phyloP scores from a whole-genome alignment of 768 basidiomycete species.

The Termitomyces sp. region DNA sequence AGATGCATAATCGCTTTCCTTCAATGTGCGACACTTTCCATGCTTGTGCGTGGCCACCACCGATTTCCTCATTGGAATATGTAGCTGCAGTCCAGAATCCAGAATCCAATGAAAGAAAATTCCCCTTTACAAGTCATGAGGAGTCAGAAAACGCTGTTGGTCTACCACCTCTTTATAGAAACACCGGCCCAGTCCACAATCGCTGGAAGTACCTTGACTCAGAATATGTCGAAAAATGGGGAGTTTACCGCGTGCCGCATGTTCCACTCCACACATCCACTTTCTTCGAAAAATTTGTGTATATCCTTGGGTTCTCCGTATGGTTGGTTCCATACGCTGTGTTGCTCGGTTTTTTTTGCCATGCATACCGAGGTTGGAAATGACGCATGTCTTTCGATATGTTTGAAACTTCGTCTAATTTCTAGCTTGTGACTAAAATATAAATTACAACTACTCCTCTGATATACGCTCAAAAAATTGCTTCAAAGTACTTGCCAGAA shows the following conservation, averaged over 20 bases:
- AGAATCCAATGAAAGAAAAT: too few relatives aligned
- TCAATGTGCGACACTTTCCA: too few relatives aligned
- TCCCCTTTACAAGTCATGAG: too few relatives aligned
- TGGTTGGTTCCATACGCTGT: background rate
- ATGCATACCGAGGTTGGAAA: background rate
- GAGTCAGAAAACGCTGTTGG: too few relatives aligned
- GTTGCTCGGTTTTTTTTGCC: background rate
- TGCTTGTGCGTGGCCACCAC: too few relatives aligned
- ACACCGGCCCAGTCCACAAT: too few relatives aligned
- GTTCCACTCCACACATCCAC: background rate
- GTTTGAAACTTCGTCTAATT: background rate
- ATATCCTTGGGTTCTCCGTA: background rate
- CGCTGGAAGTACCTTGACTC: slow-evolving; percentile 7
- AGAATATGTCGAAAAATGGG: slow-evolving; percentile 17
- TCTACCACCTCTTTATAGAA: too few relatives aligned
- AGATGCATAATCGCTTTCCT: too few relatives aligned
- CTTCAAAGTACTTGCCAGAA: slow-evolving; percentile 81
- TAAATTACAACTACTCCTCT: slow-evolving; percentile 45
- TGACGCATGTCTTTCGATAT: background rate
- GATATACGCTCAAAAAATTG: slow-evolving; percentile 90
- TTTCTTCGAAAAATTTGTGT: slow-evolving; percentile 1
- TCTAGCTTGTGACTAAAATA: background rate
- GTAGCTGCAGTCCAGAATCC: too few relatives aligned
- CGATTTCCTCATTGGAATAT: too few relatives aligned
- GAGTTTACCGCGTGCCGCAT: slow-evolving; percentile 16